Conservation (phyloP, 2,329 filamentous ascomycete species). For the Pseudogymnoascus sp. region DNA sequence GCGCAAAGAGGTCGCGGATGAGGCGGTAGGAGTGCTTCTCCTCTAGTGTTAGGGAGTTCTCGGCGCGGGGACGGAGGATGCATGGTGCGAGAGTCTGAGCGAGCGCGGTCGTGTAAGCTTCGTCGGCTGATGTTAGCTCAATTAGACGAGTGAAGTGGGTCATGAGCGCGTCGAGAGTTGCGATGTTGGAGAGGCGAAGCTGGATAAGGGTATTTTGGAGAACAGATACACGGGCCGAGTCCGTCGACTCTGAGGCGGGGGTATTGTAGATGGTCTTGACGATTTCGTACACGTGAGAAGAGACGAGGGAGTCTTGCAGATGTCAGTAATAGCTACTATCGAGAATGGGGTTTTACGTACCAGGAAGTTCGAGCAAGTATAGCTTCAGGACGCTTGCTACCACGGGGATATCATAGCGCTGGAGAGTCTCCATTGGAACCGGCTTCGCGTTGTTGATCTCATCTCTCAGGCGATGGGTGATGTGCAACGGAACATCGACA, state of each 20-base stretch:
- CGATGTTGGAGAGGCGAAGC: conserved; percentile 91
- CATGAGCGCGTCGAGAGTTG: conserved; percentile 95
- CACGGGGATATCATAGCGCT: conserved; percentile 87
- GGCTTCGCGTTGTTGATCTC: conserved; percentile 81
- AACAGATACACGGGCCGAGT: conserved; percentile 75
- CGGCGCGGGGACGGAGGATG: conserved; percentile 75
- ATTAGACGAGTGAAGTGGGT: conserved; percentile 97
- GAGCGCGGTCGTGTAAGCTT: conserved; percentile 68
- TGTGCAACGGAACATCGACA: conserved; percentile 75
- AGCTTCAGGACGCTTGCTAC: conserved; percentile 88
- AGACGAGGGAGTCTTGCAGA: conserved; percentile 80
- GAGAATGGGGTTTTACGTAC: conserved; percentile 40
- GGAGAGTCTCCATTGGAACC: conserved; percentile 65
- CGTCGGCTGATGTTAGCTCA: conserved; percentile 91
- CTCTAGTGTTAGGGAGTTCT: conserved; percentile 88
- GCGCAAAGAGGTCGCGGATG: conserved; percentile 80
- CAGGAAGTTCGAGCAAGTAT: conserved; percentile 88
- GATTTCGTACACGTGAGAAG: conserved; percentile 97
- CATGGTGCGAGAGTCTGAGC: conserved; percentile 72
- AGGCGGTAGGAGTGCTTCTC: conserved; percentile 89
- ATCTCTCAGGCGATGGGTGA: conserved; percentile 75
- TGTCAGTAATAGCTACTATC: conserved; percentile 25
- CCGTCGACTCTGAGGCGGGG: conserved; percentile 64
- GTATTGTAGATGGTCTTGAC: conserved; percentile 93
- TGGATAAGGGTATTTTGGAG: conserved; percentile 94